These are phyloP conservation scores for Porogramme epimiltina DNA, from an alignment of 1,284 basidiomycete genomes.

Conservation along the genomic window DNA sequence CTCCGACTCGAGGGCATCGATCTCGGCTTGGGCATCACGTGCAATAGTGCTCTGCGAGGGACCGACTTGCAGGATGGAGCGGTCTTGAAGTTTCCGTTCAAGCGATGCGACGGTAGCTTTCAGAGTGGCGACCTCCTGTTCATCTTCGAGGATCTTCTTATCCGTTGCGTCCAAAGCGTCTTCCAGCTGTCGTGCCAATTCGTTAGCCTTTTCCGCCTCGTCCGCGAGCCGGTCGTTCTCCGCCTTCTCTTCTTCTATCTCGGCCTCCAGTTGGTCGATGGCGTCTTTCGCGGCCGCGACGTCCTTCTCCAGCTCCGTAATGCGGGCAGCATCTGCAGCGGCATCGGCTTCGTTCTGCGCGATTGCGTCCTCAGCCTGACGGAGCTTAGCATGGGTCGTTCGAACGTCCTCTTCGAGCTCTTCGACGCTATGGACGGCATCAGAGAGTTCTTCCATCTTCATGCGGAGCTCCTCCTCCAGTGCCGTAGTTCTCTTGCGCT, in stretches of 20 bases:
- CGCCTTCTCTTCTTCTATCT: constrained; percentile 49
- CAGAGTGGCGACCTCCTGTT: constrained; percentile 53
- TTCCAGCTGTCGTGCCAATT: constrained; percentile 66
- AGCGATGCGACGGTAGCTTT: constrained; percentile 53
- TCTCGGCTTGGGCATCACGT: constrained; percentile 50
- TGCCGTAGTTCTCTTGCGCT: constrained; percentile 39
- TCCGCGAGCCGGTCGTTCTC: constrained; percentile 53
- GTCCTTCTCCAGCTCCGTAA: constrained; percentile 55
- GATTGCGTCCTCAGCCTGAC: constrained; percentile 49
- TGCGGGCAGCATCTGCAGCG: constrained; percentile 44
- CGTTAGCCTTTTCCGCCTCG: constrained; percentile 51
- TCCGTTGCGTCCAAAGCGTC: constrained; percentile 72
- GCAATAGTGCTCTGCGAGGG: constrained; percentile 35
- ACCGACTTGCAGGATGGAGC: constrained; percentile 36
- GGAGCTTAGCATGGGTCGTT: constrained; percentile 36
- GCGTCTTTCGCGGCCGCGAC: constrained; percentile 48
- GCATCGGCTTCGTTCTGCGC: constrained; percentile 58
- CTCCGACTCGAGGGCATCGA: constrained; percentile 69
- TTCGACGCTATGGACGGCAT: constrained; percentile 22
- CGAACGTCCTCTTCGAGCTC: constrained; percentile 33
- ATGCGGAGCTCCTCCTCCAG: constrained; percentile 40
- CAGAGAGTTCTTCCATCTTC: constrained; percentile 28
- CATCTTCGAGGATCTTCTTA: constrained; percentile 62
- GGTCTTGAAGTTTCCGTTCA: constrained; percentile 52
- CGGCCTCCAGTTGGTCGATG: constrained; percentile 43